Percentiles rank a stretch among this genome's conserved stretches.
phyloP scores from a whole-genome alignment of 2,329 filamentous ascomycete genomes.

The Emergomyces orientalis region DNA sequence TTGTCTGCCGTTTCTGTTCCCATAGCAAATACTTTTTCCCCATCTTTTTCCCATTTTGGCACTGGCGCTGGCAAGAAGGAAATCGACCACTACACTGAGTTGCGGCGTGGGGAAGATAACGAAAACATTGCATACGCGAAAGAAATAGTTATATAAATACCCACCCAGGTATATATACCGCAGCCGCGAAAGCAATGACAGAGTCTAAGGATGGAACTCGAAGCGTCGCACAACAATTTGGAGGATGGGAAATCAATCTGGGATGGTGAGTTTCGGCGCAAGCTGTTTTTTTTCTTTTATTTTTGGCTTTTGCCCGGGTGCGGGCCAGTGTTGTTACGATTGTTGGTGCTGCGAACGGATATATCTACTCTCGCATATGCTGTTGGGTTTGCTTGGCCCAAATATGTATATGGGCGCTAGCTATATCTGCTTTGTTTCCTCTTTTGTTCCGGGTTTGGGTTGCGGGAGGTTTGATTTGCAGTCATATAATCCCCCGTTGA shows the following conservation, averaged over 20 bases:
- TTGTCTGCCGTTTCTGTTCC: background rate
- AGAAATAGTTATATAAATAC: background rate
- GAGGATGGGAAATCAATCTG: slow-evolving; percentile 82
- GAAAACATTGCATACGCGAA: background rate
- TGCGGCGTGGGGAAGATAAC: background rate
- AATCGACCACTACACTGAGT: background rate
- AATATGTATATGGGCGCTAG: background rate
- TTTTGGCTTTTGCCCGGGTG: slow-evolving; percentile 4
- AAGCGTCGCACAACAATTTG: slow-evolving; percentile 52
- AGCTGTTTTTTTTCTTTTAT: background rate
- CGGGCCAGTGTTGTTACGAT: background rate
- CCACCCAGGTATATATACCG: no score
- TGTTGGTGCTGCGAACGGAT: background rate
- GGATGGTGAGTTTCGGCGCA: slow-evolving; percentile 54
- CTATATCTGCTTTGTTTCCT: background rate
- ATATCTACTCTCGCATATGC: background rate
- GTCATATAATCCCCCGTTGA: background rate
- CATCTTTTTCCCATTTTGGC: background rate
- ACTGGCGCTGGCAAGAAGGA: background rate
- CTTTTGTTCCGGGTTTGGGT: background rate
- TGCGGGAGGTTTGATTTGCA: background rate
- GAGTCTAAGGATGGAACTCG: slow-evolving; percentile 48
- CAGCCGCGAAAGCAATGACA: slow-evolving; percentile 25
- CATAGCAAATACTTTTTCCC: background rate
- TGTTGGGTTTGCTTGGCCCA: background rate